phyloP scores from a whole-genome alignment of 306 rosid genomes.

The Geum urbanum region DNA sequence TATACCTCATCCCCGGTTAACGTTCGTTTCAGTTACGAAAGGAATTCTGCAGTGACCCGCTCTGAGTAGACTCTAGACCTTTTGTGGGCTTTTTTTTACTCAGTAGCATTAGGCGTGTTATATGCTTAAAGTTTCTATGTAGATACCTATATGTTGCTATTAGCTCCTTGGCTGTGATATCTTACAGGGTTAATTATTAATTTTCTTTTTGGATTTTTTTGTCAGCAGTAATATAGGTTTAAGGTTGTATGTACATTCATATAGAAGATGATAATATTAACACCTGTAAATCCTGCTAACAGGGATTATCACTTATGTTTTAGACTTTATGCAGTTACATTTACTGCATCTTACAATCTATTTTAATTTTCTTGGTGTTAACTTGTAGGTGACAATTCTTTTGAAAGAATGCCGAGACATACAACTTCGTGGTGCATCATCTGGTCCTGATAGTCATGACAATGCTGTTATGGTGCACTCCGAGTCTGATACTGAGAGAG shows the following conservation, averaged over 20 bases:
- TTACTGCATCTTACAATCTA: not conserved
- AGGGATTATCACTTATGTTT: too few relatives aligned
- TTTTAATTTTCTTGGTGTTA: constrained; percentile 9
- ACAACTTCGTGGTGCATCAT: constrained; percentile 79
- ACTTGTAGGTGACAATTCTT: constrained; percentile 74
- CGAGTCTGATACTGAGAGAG: constrained; percentile 59
- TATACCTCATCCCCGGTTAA: not conserved
- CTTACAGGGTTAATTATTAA: not conserved
- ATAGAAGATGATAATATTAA: too few relatives aligned
- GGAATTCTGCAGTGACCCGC: not conserved
- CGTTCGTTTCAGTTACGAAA: not conserved
- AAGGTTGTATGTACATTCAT: too few relatives aligned
- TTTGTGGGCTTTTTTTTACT: too few relatives aligned
- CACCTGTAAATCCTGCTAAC: too few relatives aligned
- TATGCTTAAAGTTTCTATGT: too few relatives aligned
- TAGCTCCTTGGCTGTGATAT: not conserved
- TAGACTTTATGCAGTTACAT: not conserved
- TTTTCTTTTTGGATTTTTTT: too few relatives aligned
- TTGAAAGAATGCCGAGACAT: constrained; percentile 92
- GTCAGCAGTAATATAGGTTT: too few relatives aligned
- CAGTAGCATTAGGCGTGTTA: too few relatives aligned
- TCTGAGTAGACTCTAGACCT: too few relatives aligned
- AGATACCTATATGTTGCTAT: too few relatives aligned
- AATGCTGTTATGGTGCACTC: constrained; percentile 30
- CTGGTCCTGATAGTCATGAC: constrained; percentile 38